Base-by-base conservation (phyloP, 2,329 filamentous ascomycete species). In the Ramichloridium luteum region DNA sequence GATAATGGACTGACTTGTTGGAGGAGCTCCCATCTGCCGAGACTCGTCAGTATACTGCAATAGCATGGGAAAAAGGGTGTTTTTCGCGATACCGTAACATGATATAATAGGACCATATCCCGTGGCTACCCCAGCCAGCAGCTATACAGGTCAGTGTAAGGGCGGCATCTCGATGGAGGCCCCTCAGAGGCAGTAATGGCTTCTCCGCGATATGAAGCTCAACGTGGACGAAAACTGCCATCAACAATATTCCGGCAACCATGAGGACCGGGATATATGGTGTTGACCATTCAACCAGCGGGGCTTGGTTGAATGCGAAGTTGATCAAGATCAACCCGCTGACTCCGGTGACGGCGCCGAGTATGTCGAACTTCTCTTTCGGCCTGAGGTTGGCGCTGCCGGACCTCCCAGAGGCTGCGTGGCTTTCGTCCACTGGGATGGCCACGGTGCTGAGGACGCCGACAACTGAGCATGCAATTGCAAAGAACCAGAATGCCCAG, bases 61-160 rank as follows among this genome's bases (percentile, higher is more conserved):
- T n/a, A 8, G 20, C 20, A 23, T 8, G n/a, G n/a, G 20, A 8
- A 23, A n/a, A 23, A n/a, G 20, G 8, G n/a, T 23, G 20, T 23
- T 23, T 8, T 8, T 23, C 8, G n/a, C 8, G n/a, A 8, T 8
- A 23, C 8, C 20, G 20, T 23, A 23, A 23, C 8, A 23, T 23
- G 16, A 44, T 45, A 39, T 57, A 58, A 41, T 49, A 56, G 28
- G 57, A 46, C 56, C 56, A 58, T 25, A 52, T 47, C 4, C 49
- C 48, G 29, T 47, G 41, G 14, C 31, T 41, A 9, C 38, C 46
- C 49, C 49, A 52, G 3, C 48, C 49, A 2, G 40, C 42, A 4
- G 43, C 46, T 14, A 51, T 44, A 25, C 44, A 46, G 6, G 35
- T 46, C 9, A 52, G 41, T 2, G 46, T 43, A 13, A 50, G 33